phyloP scores from a whole-genome alignment of 495 filamentous ascomycete genomes.

The Aspergillus mulundensis region DNA sequence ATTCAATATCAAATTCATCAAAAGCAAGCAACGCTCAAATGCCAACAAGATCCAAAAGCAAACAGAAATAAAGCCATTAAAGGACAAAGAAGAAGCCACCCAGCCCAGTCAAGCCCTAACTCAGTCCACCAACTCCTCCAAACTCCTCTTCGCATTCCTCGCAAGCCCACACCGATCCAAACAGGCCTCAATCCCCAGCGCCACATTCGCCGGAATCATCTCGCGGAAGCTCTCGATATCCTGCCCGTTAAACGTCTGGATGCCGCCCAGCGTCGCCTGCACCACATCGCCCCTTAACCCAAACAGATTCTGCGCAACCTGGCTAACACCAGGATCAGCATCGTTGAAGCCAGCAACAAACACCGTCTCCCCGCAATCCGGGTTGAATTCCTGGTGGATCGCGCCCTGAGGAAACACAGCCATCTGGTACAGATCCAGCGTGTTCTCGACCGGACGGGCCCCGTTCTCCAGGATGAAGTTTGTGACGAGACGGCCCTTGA shows the following conservation, averaged over 20 bases:
- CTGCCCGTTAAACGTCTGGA: constrained; percentile 8
- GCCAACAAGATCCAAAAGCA: no score
- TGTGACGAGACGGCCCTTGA: constrained; percentile 8
- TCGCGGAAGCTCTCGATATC: constrained; percentile 8
- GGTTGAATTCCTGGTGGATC: constrained; percentile 13
- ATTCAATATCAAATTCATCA: no score
- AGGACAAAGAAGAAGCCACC: no score
- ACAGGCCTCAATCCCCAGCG: constrained; percentile 8
- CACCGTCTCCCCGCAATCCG: constrained; percentile 8
- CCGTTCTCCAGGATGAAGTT: constrained; percentile 10
- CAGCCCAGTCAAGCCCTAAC: neutral
- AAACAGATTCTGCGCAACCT: constrained; percentile 12
- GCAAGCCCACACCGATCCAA: constrained; percentile 5
- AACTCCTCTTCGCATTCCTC: constrained; percentile 8
- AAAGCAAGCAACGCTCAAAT: no score
- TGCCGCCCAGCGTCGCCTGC: constrained; percentile 5
- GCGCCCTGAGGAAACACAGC: constrained; percentile 5
- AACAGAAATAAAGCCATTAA: no score
- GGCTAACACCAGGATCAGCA: constrained; percentile 4
- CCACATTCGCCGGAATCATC: constrained; percentile 9
- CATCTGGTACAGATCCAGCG: constrained; percentile 5
- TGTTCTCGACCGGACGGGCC: neutral
- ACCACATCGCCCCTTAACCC: constrained; percentile 4
- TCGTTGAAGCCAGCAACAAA: constrained; percentile 7
- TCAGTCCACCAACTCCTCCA: neutral